Evolutionary conservation across 352 stramenopile species (phyloP).

Genomic region (Pseudoperonospora humuli): DNA sequence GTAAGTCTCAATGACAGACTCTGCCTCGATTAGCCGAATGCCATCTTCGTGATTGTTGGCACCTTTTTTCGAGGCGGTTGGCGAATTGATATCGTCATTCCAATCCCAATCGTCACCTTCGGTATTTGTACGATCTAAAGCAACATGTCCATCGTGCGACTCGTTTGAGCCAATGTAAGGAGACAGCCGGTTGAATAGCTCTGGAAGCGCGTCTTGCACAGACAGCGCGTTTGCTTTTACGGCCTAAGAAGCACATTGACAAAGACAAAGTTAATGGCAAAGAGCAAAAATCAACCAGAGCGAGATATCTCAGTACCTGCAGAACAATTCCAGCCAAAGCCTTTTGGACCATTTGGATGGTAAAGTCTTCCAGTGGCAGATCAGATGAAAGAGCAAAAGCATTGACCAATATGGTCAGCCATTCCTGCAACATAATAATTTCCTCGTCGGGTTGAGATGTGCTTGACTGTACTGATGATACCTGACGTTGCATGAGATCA

Average conservation of each 20-base stretch:
- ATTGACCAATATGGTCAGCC: slow-evolving; percentile 53
- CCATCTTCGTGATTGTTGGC: slow-evolving; percentile 10
- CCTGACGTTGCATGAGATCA: slow-evolving; percentile 50
- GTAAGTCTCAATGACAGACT: slow-evolving; percentile 31
- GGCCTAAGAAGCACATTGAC: slow-evolving; percentile 12
- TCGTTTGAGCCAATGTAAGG: slow-evolving; percentile 14
- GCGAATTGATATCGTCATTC: slow-evolving; percentile 31
- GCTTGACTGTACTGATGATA: slow-evolving; percentile 14
- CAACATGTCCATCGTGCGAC: slow-evolving; percentile 1
- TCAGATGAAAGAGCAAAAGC: slow-evolving; percentile 51
- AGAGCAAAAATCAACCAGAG: neutral
- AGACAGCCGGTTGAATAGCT: slow-evolving; percentile 25
- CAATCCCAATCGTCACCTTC: slow-evolving; percentile 65
- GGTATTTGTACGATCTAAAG: slow-evolving; percentile 13
- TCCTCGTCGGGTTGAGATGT: slow-evolving; percentile 10
- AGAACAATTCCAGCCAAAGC: slow-evolving; percentile 37
- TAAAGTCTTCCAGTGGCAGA: slow-evolving; percentile 51
- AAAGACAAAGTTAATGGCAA: slow-evolving; percentile 1
- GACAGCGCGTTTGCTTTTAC: slow-evolving; percentile 15
- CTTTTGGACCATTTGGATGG: slow-evolving; percentile 54
- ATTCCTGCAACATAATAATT: slow-evolving; percentile 28
- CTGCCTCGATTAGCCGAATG: slow-evolving; percentile 23
- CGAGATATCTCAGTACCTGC: slow-evolving; percentile 26
- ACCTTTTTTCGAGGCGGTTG: slow-evolving; percentile 2
- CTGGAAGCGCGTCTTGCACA: slow-evolving; percentile 24